A percentile compares a stretch with the other conserved stretches of the same genome.
These are phyloP conservation scores for Scheffersomyces quercinus DNA, from an alignment of 1,139 yeast genomes.

Conservation along the genomic window DNA sequence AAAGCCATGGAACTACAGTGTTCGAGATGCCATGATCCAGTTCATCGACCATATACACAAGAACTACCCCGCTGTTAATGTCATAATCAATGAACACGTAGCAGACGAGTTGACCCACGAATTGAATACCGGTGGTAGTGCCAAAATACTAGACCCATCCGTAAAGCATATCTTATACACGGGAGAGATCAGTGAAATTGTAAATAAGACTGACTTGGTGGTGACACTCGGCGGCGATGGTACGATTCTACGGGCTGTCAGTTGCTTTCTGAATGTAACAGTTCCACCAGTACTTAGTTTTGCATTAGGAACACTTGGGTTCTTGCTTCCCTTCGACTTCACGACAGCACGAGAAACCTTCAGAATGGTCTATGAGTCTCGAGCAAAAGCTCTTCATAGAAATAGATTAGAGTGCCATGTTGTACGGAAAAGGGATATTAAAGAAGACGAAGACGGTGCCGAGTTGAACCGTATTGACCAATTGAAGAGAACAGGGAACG, in stretches of 20 bases:
- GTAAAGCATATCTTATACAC: constrained; percentile 44
- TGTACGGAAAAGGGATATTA: constrained; percentile 6
- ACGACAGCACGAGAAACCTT: constrained; percentile 62
- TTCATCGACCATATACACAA: constrained; percentile 59
- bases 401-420: constrained; percentile 78
- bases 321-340: constrained; percentile 83
- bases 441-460: background rate
- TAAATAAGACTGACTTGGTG: constrained; percentile 62
- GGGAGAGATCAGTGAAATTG: constrained; percentile 59
- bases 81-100: constrained; percentile 74
- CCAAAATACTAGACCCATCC: background rate
- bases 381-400: constrained; percentile 72
- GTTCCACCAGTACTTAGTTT: constrained; percentile 91
- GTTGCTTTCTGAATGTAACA: constrained; percentile 60
- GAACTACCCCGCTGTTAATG: constrained; percentile 68
- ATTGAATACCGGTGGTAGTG: constrained; percentile 10
- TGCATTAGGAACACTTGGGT: constrained; percentile 90
- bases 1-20: constrained; percentile 76
- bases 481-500: background rate
- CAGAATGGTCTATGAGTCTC: constrained; percentile 60
- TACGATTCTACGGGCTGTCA: constrained; percentile 75
- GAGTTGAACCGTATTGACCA: background rate
- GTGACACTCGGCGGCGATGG: constrained; percentile 97
- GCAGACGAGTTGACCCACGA: constrained; percentile 67
- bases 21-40: constrained; percentile 63